Base-by-base conservation (phyloP, 2,329 filamentous ascomycete species). In the Monosporascus sp. region DNA sequence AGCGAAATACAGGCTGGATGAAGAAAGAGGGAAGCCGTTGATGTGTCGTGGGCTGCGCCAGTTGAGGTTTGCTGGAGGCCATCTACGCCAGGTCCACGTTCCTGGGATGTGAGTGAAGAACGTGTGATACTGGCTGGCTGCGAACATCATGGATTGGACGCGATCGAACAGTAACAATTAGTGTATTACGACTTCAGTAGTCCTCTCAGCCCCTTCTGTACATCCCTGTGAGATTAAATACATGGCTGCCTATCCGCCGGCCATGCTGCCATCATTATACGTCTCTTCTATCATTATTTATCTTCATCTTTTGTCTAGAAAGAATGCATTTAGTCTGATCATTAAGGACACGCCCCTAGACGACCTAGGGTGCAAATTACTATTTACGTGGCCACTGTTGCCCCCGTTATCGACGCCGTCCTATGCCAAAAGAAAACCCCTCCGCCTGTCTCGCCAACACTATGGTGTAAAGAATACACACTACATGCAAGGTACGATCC, bases 401-500 rank as follows among this genome's bases (percentile, higher is more conserved):
- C 22, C 14, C 11, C 22, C 9, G 43, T 15, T 22, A 22, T 31
- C 24, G 24, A 25, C 43, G 15, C 7, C 7, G 20, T 46, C 14
- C 8, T 46, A 27, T 46, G 8, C 22, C n/a, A 46, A 46, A 27
- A 27, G 7, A 24, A 24, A 22, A 14, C 7, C 24, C 7, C 5
- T 17, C 24, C 25, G 11, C 31, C 31, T 46, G 20, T 20, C 9
- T 24, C 22, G 15, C 9, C n/a, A 20, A 43, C 18, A 43, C n/a
- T 4, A 31, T 5, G 22, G 3, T n/a, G 14, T 22, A 14, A n/a
- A 45, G 24, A 15, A 49, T 20, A 35, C 15, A 35, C 6, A 37
- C 52, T 55, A 63, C 47, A 61, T 52, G 48, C 63, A 65, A 27
- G 57, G 60, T 3, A 64, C 58, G 39, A 68, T 63, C 64, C 64